A percentile compares a stretch with the other conserved stretches of the same genome.
Conservation (phyloP, 2,329 filamentous ascomycete species). For the Fusarium aywerte region DNA sequence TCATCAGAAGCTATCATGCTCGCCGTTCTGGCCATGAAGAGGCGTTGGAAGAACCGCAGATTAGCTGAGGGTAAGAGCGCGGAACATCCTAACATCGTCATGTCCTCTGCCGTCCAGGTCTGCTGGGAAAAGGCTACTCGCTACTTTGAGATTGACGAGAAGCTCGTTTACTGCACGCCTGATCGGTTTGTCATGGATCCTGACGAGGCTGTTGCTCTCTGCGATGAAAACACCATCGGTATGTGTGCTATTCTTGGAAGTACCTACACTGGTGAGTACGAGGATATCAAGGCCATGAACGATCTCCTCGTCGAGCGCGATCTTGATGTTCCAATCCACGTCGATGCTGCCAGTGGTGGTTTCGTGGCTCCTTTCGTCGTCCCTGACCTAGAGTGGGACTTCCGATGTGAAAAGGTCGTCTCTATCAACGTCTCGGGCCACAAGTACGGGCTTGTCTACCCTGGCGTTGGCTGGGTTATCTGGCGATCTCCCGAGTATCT, state of each 20-base stretch:
- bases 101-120: slow-evolving; percentile 95
- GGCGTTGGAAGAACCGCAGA: slow-evolving; percentile 88
- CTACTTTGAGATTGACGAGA: slow-evolving; percentile 94
- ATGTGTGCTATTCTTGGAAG: slow-evolving; percentile 92
- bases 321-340: slow-evolving; percentile 88
- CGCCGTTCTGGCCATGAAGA: slow-evolving; percentile 90
- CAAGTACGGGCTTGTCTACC: slow-evolving; percentile 83
- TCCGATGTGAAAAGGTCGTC: slow-evolving; percentile 86
- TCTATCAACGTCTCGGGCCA: slow-evolving; percentile 96
- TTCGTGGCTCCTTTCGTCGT: slow-evolving; percentile 94
- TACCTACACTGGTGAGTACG: slow-evolving; percentile 96
- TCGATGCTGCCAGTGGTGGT: slow-evolving; percentile 91
- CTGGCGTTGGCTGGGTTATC: slow-evolving; percentile 92
- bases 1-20: slow-evolving; percentile 91
- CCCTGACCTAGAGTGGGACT: slow-evolving; percentile 89
- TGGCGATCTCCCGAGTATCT: slow-evolving; percentile 87
- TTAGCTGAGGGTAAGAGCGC: slow-evolving; percentile 83
- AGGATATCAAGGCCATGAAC: slow-evolving; percentile 92
- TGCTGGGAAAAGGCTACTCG: slow-evolving; percentile 95
- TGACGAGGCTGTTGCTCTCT: slow-evolving; percentile 66
- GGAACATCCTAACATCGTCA: slow-evolving; percentile 89
- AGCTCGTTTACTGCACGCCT: slow-evolving; percentile 73
- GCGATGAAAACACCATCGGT: slow-evolving; percentile 82
- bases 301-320: slow-evolving; percentile 80
- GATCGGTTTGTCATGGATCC: slow-evolving; percentile 73